Evolutionary conservation across 2,329 filamentous ascomycete species (phyloP).

Genomic region (Sordariomycetes sp.): DNA sequence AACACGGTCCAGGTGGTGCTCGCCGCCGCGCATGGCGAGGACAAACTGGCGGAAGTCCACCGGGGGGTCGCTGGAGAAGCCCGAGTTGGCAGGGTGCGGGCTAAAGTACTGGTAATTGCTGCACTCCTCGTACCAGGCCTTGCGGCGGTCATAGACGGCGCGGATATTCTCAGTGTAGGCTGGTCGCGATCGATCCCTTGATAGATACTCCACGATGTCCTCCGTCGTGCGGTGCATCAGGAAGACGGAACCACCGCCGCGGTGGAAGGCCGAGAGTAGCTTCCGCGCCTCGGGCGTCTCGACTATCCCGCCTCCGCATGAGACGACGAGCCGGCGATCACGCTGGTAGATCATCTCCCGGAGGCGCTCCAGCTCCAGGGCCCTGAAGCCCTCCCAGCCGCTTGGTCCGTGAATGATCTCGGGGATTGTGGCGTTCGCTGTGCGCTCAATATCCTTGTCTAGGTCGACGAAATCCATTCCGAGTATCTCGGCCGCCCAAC

Average conservation of each 20-base stretch:
- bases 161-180: slow-evolving; percentile 90
- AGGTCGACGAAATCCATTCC: slow-evolving; percentile 73
- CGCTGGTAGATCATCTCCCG: slow-evolving; percentile 62
- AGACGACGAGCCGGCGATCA: slow-evolving; percentile 67
- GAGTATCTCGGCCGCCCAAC: slow-evolving; percentile 68
- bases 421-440: slow-evolving; percentile 64
- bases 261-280: slow-evolving; percentile 59
- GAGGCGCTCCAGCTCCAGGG: slow-evolving; percentile 63
- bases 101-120: slow-evolving; percentile 93
- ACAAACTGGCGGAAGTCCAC: slow-evolving; percentile 22
- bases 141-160: slow-evolving; percentile 77
- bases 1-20: slow-evolving; percentile 28
- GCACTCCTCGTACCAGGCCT: slow-evolving; percentile 82
- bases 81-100: slow-evolving; percentile 34
- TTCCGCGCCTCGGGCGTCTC: slow-evolving; percentile 71
- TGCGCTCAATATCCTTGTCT: slow-evolving; percentile 72
- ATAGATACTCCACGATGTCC: slow-evolving; percentile 77
- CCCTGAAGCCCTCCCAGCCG: slow-evolving; percentile 84
- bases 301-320: slow-evolving; percentile 87
- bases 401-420: slow-evolving; percentile 59
- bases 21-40: slow-evolving; percentile 12
- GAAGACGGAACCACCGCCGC: slow-evolving; percentile 69
- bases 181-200: slow-evolving; percentile 78
- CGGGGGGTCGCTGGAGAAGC: slow-evolving; percentile 13
- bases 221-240: slow-evolving; percentile 80